These are phyloP conservation scores for Boletellus deceptivus DNA, from an alignment of 1,284 basidiomycete species.

Conservation along the genomic window DNA sequence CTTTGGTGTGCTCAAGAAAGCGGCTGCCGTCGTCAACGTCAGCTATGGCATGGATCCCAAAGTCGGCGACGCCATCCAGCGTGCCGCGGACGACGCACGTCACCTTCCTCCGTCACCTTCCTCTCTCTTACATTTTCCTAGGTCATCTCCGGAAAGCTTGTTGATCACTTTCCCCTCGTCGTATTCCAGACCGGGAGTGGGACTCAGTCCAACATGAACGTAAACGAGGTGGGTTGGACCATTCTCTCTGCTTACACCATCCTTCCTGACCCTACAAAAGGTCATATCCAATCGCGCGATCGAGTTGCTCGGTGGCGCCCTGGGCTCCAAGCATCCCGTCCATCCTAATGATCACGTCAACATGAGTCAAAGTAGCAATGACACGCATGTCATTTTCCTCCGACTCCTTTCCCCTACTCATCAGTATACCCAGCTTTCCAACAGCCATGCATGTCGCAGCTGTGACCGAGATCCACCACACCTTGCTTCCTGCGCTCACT, in stretches of 20 bases:
- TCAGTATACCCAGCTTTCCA: constrained; percentile 74
- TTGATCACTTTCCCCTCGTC: constrained; percentile 96
- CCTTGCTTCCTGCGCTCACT: constrained; percentile 83
- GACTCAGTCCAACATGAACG: constrained; percentile 99
- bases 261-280: constrained; percentile 36
- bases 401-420: constrained; percentile 2
- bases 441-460: constrained; percentile 99
- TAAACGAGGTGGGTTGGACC: constrained; percentile 73
- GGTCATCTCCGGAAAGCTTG: constrained; percentile 95
- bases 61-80: constrained; percentile 85
- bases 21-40: constrained; percentile 90
- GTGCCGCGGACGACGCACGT: constrained; percentile 90
- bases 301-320: constrained; percentile 92
- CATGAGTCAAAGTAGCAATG: constrained; percentile 99
- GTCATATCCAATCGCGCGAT: constrained; percentile 99
- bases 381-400: constrained; percentile 63
- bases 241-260: background rate
- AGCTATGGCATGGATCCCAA: constrained; percentile 90
- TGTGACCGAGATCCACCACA: constrained; percentile 82
- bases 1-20: constrained; percentile 97
- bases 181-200: constrained; percentile 99
- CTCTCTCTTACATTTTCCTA: constrained; percentile 31
- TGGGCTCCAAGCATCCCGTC: constrained; percentile 96
- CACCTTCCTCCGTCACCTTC: background rate
- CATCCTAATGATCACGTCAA: constrained; percentile 99